Conservation (phyloP, 2,329 filamentous ascomycete species). For the Cercospora zeae-maydis region DNA sequence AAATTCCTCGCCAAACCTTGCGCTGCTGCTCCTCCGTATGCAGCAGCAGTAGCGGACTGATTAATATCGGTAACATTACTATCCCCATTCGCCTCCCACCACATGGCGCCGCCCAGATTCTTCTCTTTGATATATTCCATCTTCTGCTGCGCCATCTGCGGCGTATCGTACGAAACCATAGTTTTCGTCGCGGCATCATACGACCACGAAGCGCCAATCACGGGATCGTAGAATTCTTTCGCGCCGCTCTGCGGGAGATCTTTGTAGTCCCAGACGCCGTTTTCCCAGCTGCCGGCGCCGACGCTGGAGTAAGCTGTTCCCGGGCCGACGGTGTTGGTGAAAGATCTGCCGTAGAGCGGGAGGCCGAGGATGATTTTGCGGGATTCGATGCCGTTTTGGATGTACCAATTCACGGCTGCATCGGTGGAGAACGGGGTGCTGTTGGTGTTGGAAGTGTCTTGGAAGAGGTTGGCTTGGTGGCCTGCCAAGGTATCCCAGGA, state of each 20-base stretch:
- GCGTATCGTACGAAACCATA: conserved; percentile 74
- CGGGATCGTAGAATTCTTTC: conserved; percentile 60
- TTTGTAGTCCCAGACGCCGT: conserved; percentile 85
- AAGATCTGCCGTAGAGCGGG: conserved; percentile 86
- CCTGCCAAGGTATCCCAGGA: conserved; percentile 70
- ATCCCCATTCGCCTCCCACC: conserved; percentile 88
- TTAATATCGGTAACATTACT: conserved; percentile 20
- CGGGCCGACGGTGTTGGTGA: conserved; percentile 70
- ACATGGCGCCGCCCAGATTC: conserved; percentile 85
- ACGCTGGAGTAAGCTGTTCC: conserved; percentile 67
- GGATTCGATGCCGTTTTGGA: conserved; percentile 54
- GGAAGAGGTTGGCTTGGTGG: conserved; percentile 76
- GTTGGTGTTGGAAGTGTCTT: conserved; percentile 53
- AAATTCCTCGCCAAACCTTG: conserved; percentile 40
- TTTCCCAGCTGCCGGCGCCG: conserved; percentile 78
- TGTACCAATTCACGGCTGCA: conserved; percentile 68
- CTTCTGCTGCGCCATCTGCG: conserved; percentile 64
- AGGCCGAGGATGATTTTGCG: conserved; percentile 82
- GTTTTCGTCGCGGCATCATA: conserved; percentile 61
- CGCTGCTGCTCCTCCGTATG: conserved; percentile 41
- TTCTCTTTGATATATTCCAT: conserved; percentile 64
- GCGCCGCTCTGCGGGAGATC: conserved; percentile 66
- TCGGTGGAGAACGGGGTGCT: conserved; percentile 76
- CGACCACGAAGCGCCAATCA: conserved; percentile 70
- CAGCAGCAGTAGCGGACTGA: conserved; percentile 16